phyloP scores from a whole-genome alignment of 495 filamentous ascomycete species.

The Neurospora pannonica region DNA sequence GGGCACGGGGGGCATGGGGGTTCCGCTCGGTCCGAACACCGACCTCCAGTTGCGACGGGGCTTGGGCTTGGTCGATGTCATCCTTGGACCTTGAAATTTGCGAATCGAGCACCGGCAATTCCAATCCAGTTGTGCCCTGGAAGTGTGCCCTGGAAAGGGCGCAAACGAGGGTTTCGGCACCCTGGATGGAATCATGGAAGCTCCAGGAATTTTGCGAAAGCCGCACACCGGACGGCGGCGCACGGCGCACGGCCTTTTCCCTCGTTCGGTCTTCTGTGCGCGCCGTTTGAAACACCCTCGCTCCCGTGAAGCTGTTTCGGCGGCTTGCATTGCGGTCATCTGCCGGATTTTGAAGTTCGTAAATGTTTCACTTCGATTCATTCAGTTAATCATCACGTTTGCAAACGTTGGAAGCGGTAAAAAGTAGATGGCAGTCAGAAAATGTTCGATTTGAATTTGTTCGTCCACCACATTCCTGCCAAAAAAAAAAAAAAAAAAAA shows the following conservation, averaged over 20 bases:
- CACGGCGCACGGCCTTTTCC: neutral
- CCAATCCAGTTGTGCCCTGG: neutral
- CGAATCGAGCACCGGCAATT: neutral
- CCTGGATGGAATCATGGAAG: neutral
- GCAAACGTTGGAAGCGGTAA: neutral
- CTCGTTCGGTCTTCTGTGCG: neutral
- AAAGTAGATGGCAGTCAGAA: neutral
- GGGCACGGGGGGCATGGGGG: neutral
- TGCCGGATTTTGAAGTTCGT: neutral
- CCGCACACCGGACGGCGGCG: neutral
- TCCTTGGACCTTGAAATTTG: neutral
- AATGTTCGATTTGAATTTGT: neutral
- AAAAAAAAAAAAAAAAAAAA: neutral
- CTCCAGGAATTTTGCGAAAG: neutral
- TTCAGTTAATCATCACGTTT: neutral
- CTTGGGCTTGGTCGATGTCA: neutral
- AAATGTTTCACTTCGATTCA: neutral
- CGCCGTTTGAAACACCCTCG: neutral
- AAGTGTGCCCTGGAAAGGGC: neutral
- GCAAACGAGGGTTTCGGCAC: neutral
- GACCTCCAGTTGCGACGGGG: neutral
- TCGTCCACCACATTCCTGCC: neutral
- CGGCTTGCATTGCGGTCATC: neutral
- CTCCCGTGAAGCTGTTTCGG: neutral
- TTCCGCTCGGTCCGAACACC: neutral